Evolutionary conservation across 2,329 filamentous ascomycete genomes (phyloP), one percentile per base, ranked within the genome.

Genomic region (Leptographium galeiforme): DNA sequence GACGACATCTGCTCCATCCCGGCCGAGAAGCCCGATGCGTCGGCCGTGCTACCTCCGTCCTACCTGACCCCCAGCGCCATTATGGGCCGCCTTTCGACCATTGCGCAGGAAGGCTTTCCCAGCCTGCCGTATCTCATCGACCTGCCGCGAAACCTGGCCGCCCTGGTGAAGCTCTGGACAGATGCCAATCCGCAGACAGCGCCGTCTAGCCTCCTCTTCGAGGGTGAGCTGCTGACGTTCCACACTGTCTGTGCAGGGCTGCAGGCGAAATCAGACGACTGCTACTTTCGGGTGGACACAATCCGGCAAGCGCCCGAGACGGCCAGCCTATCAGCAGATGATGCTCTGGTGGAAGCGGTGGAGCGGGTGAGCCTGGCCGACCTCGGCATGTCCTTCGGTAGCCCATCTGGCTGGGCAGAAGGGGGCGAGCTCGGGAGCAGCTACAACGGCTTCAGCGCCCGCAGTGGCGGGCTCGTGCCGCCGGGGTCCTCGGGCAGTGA

Each of bases 11-110:
- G 91, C 70, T 81, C 84, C 10, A 87, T 96, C 52, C 84, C 88
- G 1, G 79, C 84, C 4, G 84, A 89, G 48, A 77, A 80, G 49
- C 76, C 74, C n/a, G 72, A 76, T 46, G 30, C 46, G 6, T 73
- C 45, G 2, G 32, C 79, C 41, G 72, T 80, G 10, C 76, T 89
- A 10, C 87, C 88, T 1, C 85, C 89, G 1, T 89, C 87, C 2
- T 98, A 97, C 69, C 90, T 87, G 49, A 96, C 93, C 0, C 93
- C 93, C 0, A 82, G 93, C 53, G 89, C 90, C 11, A 97, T 98
- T 57, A 78, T 95, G 44, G 82, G 84, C 45, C 85, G 93, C 1
- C 71, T 97, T 14, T 85, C 88, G 8, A 81, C 84, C 11, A 84
- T 84, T 0, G 88, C 87, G 10, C 81, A 88, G 53, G 93, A 98